Evolutionary conservation across 2,329 filamentous ascomycete species (phyloP).

Genomic region (Ophiobolus disseminans): DNA sequence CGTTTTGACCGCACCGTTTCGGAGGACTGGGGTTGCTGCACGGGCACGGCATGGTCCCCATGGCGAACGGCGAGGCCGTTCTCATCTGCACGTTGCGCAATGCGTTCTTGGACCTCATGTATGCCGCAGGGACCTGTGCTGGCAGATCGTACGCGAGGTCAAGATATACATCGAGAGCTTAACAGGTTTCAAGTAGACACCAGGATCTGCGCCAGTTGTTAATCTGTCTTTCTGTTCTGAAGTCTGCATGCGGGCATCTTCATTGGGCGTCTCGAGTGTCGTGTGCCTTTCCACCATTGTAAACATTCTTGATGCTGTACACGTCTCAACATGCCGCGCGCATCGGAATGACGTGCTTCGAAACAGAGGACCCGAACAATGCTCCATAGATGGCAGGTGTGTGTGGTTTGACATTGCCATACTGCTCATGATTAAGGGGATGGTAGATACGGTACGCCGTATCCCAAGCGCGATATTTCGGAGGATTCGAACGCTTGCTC

Average conservation of each 20-base stretch:
- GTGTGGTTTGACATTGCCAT: no score
- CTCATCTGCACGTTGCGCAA: slow-evolving; percentile 17
- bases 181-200: no score
- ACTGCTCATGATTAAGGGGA: no score
- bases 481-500: background rate
- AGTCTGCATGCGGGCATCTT: slow-evolving; percentile 1
- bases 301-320: slow-evolving; percentile 32
- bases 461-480: background rate
- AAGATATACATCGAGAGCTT: no score
- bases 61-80: slow-evolving; percentile 12
- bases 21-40: no score
- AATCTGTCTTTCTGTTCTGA: no score
- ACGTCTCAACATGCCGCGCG: slow-evolving; percentile 19
- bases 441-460: no score
- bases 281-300: slow-evolving; percentile 14
- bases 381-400: background rate
- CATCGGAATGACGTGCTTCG: slow-evolving; percentile 12
- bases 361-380: slow-evolving; percentile 11
- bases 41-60: slow-evolving; percentile 17
- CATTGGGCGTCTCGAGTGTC: slow-evolving; percentile 7
- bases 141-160: slow-evolving; percentile 1
- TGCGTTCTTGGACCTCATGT: no score
- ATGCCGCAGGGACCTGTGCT: background rate
- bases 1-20: no score
- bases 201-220: no score